phyloP scores from a whole-genome alignment of 192 early-diverging fungal genomes.

The Gryganskiella cystojenkinii region DNA sequence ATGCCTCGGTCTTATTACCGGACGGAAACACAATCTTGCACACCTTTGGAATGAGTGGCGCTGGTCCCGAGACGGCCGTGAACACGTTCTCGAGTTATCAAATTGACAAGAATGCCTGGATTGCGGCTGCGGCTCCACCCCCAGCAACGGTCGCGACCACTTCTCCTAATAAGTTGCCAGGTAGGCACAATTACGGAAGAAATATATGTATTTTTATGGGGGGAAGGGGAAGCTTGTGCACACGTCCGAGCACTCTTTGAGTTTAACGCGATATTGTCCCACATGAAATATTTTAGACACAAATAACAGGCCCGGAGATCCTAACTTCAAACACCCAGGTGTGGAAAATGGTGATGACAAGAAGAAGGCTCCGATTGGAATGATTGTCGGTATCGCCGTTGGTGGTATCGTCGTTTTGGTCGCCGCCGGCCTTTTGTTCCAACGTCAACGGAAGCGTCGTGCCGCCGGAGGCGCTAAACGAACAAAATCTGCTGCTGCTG shows the following conservation, averaged over 20 bases:
- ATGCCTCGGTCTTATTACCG: slow-evolving; percentile 17
- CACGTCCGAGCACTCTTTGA: background rate
- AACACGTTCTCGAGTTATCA: slow-evolving; percentile 11
- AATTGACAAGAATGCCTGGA: background rate
- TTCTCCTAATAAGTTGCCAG: slow-evolving; percentile 12
- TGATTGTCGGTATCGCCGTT: slow-evolving; percentile 16
- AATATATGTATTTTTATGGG: no score
- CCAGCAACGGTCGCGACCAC: background rate
- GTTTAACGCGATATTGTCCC: background rate
- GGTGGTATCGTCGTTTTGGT: slow-evolving; percentile 1
- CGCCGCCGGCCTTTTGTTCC: slow-evolving; percentile 1
- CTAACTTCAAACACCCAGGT: slow-evolving; percentile 8
- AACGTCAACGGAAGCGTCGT: slow-evolving; percentile 4
- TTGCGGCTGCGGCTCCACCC: background rate
- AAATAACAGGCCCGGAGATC: slow-evolving; percentile 20
- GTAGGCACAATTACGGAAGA: no score
- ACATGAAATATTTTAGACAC: background rate
- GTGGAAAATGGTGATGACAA: background rate
- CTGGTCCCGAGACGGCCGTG: background rate
- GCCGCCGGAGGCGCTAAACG: background rate
- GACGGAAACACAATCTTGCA: slow-evolving; percentile 22
- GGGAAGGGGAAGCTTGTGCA: background rate
- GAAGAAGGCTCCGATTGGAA: background rate
- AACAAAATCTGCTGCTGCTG: background rate
- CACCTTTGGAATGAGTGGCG: slow-evolving; percentile 23